Evolutionary conservation across 306 rosid species (phyloP), one percentile per base, ranked within the genome.

Genomic region (Quercus mongolica): DNA sequence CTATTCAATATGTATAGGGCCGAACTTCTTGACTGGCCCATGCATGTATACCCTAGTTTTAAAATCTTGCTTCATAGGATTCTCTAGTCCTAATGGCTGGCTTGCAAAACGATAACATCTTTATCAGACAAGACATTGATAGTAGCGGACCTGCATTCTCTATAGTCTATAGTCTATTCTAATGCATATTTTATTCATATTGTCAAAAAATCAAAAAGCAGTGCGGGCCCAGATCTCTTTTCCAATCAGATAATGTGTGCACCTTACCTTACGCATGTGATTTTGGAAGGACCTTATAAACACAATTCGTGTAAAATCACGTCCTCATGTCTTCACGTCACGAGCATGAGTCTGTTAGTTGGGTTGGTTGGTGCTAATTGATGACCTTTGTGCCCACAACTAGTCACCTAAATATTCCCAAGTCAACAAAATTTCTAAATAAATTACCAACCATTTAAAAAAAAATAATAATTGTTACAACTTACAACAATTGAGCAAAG

Each of bases 61-160:
- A 65, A 74, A 38, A 41, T 49, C 54, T 49, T 49, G 4, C 54
- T 49, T 49, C 84, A 80, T 80, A 4, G 84, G 84, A 80, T 80
- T 80, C 84, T 69, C 38, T 70, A 23, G 63, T 28, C 76, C 57
- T 20, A 17, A n/a, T 49, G 19, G 28, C 54, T 49, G 54, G 54
- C 14, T 49, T 49, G 17, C 54, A 49, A 12, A 49, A 49, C 54
- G 54, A 49, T 3, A 12, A 49, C 54, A 49, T 49, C 14, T 49
- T 49, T 12, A 49, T 49, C 54, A 21, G 69, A 51, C 23, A 46
- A 21, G 69, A 51, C 23, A 28, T 69, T 46, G 84, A 62, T 41
- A 26, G n/a, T 12, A 28, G 19, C 33, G 38, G 38, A 11, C 30
- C 72, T 67, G 25, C 49, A 33, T 35, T 67, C 72, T 33, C 17